Base-by-base conservation (phyloP, 1,284 basidiomycete species). In the Takashimella tepidaria region DNA sequence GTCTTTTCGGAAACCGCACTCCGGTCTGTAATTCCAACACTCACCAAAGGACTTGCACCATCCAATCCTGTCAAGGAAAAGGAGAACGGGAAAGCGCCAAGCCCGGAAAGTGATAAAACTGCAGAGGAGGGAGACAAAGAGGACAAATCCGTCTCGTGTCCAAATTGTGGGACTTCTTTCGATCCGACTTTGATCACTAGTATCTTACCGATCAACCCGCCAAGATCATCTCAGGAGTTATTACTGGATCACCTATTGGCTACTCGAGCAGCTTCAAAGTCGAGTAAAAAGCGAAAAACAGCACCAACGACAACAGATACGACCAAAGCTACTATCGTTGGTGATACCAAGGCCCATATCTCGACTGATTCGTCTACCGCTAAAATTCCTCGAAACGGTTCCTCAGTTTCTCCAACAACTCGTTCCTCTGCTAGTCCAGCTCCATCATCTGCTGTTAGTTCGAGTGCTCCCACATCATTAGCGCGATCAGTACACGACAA, bases 1-100 rank as follows among this genome's bases (percentile, higher is more conserved):
- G 89, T 73, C 27, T 73, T 73, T 53, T 69, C 67, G 23, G 70
- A 72, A 24, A 59, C 62, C 1, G 62, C 71, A 1, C 55, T 75
- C 16, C 59, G 71, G 37, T 63, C 68, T 26, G 60, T 73, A 47
- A 54, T 75, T 20, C 67, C 70, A 3, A 67, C 59, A 41, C 62
- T 74, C 19, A 59, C 67, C 4, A 59, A 54, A 46, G 61, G 69
- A 2, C 31, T 60, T 1, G 53, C 46, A 1, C 52, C 52, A 4
- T 48, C 47, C 16, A 31, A 47, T 48, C 13, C 44, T 26, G n/a
- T 25, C 11, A 26, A 50, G 40, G 23, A 60, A 63, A 11, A 56
- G 64, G 37, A 45, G 46, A 16, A 16, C 8, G 16, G 16, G 10
- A 37, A 37, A 37, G 31, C 8, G 31, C 8, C 31, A 37, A 37